These are phyloP conservation scores for Hypholoma sublateritium DNA, from an alignment of 768 basidiomycete genomes.

Conservation along the genomic window DNA sequence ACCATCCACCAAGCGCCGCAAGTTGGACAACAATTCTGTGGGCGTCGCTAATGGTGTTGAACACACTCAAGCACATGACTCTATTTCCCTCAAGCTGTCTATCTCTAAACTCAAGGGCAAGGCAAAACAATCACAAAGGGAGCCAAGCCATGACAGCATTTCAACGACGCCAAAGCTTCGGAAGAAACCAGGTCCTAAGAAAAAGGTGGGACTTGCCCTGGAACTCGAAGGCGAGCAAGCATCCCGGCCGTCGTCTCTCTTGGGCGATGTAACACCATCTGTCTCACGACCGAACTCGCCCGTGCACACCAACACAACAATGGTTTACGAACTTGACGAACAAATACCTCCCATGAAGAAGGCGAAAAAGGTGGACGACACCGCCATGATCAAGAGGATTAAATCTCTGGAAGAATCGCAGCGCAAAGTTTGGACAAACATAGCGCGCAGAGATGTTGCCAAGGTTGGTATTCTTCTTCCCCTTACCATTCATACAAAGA, in stretches of 20 bases:
- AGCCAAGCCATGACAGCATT: constrained; percentile 59
- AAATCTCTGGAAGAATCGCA: constrained; percentile 81
- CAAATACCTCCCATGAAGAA: constrained; percentile 67
- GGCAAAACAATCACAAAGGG: constrained; percentile 47
- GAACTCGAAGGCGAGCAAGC: constrained; percentile 52
- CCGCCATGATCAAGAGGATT: constrained; percentile 70
- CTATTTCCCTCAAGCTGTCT: constrained; percentile 36
- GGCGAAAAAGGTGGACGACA: constrained; percentile 77
- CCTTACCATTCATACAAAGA: constrained; percentile 7
- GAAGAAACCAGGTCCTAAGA: constrained; percentile 56
- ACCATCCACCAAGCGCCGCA: constrained; percentile 62
- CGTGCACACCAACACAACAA: constrained; percentile 50
- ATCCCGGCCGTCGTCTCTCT: constrained; percentile 54
- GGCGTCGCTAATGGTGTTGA: constrained; percentile 50
- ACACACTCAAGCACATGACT: constrained; percentile 36
- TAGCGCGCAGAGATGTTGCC: constrained; percentile 79
- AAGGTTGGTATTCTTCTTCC: constrained; percentile 47
- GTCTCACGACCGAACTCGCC: constrained; percentile 75
- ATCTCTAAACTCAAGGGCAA: constrained; percentile 55
- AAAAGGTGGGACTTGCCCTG: constrained; percentile 52
- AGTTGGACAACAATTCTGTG: constrained; percentile 43
- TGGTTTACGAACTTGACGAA: constrained; percentile 75
- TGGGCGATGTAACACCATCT: constrained; percentile 71
- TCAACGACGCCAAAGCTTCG: constrained; percentile 53
- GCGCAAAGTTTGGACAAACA: constrained; percentile 87